A percentile compares a stretch with the other conserved stretches of the same genome.
Evolutionary conservation across 306 rosid genomes (phyloP).

Genomic region (Pyrus communis): DNA sequence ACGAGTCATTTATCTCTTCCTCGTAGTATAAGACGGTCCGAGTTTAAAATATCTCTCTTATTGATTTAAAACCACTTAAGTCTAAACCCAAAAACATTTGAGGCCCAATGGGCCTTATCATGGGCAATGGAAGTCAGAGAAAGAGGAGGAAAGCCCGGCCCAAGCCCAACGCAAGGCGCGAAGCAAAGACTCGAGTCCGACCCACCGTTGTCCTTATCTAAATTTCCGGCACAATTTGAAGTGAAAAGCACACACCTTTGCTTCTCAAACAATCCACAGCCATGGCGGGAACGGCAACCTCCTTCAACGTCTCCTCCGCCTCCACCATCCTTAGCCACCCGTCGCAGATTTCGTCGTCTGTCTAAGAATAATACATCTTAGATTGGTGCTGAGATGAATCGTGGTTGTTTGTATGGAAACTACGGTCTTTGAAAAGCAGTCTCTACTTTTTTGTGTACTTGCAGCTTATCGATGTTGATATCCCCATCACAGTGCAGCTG

Average conservation of each 20-base stretch:
- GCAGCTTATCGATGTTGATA: constrained; percentile 80
- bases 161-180: not conserved
- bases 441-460: constrained; percentile 2
- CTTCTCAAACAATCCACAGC: not conserved
- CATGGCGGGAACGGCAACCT: constrained; percentile 53
- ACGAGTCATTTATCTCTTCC: not conserved
- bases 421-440: not conserved
- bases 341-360: constrained; percentile 13
- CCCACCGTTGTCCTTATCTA: not conserved
- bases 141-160: not conserved
- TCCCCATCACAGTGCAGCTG: constrained; percentile 61
- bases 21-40: fast-evolving
- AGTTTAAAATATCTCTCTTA: not conserved
- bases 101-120: not conserved
- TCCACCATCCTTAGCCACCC: constrained; percentile 31
- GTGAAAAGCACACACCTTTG: not conserved
- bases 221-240: not conserved
- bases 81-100: not conserved
- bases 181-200: not conserved
- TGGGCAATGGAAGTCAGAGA: not conserved
- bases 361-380: not conserved
- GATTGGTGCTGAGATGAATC: not conserved
- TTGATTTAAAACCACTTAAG: too few species aligned
- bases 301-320: constrained; percentile 36
- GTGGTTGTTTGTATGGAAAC: not conserved